Percentiles rank a stretch among this genome's conserved stretches.
Evolutionary conservation across 139 green algal genomes (phyloP).

Genomic region (Picochlorum sp.): DNA sequence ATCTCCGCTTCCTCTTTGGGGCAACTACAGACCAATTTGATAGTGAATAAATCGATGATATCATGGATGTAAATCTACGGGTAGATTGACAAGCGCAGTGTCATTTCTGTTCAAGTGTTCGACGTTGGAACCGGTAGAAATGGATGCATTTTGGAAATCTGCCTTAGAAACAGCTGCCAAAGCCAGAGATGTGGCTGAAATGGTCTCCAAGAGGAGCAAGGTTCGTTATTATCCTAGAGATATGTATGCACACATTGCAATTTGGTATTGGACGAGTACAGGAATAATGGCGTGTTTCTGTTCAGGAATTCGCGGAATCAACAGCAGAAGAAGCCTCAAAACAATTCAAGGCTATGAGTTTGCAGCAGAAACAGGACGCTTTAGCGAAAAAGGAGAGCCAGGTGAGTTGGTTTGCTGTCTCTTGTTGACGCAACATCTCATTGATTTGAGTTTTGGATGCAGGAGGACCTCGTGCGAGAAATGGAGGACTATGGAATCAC

Average conservation of each 20-base stretch:
- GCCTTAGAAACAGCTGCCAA: conserved; percentile 19
- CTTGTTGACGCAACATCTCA: not conserved
- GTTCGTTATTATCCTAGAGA: conserved; percentile 5
- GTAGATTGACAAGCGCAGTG: not conserved
- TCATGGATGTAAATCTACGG: not conserved
- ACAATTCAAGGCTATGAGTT: conserved; percentile 18
- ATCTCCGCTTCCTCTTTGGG: too few species aligned
- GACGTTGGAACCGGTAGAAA: not conserved
- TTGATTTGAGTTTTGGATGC: not conserved
- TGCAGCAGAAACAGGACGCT: conserved; percentile 18
- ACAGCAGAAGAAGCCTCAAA: conserved; percentile 26
- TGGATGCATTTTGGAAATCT: conserved; percentile 9
- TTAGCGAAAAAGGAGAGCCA: not conserved
- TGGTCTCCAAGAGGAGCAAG: conserved; percentile 19
- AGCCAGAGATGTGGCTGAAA: conserved; percentile 12
- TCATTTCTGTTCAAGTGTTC: not conserved
- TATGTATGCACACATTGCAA: not conserved
- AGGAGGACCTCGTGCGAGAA: not conserved
- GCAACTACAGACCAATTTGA: too few species aligned
- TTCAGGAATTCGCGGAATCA: conserved; percentile 25
- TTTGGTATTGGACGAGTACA: not conserved
- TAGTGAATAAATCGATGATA: not conserved
- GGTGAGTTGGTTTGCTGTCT: not conserved
- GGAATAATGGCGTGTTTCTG: not conserved
- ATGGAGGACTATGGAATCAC: conserved; percentile 39